phyloP scores from a whole-genome alignment of 306 rosid species.

The Fragaria nilgerrensis region DNA sequence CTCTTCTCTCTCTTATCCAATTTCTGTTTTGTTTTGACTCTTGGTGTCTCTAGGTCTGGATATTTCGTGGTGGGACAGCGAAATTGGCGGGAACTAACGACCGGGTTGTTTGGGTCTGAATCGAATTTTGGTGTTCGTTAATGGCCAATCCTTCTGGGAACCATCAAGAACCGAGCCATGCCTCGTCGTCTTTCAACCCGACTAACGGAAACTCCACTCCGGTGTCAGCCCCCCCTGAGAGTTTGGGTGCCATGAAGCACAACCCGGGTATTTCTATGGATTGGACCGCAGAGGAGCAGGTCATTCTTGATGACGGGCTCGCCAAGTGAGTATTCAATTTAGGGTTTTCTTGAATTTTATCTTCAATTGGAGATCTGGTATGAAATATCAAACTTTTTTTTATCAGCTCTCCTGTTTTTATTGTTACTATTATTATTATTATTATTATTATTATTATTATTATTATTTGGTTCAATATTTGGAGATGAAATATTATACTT shows the following conservation, averaged over 20 bases:
- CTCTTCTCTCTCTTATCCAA: not conserved
- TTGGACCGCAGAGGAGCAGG: constrained; percentile 86
- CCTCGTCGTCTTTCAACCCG: constrained; percentile 67
- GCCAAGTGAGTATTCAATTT: constrained; percentile 49
- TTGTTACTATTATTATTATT: not conserved
- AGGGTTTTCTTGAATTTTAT: not conserved
- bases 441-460: not conserved
- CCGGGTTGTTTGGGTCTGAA: constrained; percentile 21
- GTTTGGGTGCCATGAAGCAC: constrained; percentile 61
- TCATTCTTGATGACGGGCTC: constrained; percentile 78
- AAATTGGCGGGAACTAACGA: constrained; percentile 76
- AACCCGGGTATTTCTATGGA: constrained; percentile 87
- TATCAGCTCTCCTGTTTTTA: not conserved
- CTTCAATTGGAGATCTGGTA: not conserved
- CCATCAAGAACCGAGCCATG: constrained; percentile 70
- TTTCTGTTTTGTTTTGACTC: not conserved
- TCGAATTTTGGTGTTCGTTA: constrained; percentile 1
- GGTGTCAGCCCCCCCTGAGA: constrained; percentile 47
- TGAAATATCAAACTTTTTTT: not conserved
- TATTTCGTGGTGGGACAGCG: constrained; percentile 22
- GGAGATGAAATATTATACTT: no score
- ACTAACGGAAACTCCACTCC: constrained; percentile 57
- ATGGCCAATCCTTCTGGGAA: constrained; percentile 81
- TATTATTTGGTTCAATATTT: not conserved
- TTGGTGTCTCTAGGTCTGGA: constrained; percentile 9